Percentiles rank a stretch among this genome's conserved stretches.
Evolutionary conservation across 2,329 filamentous ascomycete species (phyloP).

Genomic region (Nectriaceae sp.): DNA sequence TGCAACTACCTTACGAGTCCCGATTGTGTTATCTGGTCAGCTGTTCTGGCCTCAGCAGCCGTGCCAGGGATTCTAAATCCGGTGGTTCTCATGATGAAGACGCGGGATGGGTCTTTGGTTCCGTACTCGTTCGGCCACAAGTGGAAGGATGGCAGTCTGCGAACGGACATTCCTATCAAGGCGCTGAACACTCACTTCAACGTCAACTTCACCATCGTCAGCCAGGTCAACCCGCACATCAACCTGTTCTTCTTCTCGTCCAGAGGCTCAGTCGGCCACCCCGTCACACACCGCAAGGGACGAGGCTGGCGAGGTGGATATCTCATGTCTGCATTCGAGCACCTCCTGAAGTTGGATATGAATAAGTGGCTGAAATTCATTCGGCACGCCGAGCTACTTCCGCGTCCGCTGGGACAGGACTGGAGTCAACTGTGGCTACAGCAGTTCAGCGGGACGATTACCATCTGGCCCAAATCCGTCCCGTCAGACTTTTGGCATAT

Average conservation of each 20-base stretch:
- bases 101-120: slow-evolving; percentile 70
- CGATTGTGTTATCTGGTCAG: slow-evolving; percentile 98
- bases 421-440: slow-evolving; percentile 98
- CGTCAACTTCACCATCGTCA: slow-evolving; percentile 93
- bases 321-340: slow-evolving; percentile 86
- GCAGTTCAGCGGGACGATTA: slow-evolving; percentile 90
- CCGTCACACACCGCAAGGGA: slow-evolving; percentile 90
- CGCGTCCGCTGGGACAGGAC: slow-evolving; percentile 87
- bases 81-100: slow-evolving; percentile 91
- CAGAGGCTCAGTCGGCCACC: slow-evolving; percentile 84
- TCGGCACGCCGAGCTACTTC: slow-evolving; percentile 87
- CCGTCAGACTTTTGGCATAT: slow-evolving; percentile 84
- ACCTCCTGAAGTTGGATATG: slow-evolving; percentile 94
- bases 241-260: slow-evolving; percentile 99
- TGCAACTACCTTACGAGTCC: slow-evolving; percentile 95
- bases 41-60: slow-evolving; percentile 89
- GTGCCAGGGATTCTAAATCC: slow-evolving; percentile 96
- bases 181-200: slow-evolving; percentile 96
- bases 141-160: slow-evolving; percentile 95
- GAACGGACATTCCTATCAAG: slow-evolving; percentile 94
- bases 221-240: slow-evolving; percentile 92
- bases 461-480: slow-evolving; percentile 87
- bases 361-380: slow-evolving; percentile 98
- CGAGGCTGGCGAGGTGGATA: slow-evolving; percentile 96
- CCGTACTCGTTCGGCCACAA: slow-evolving; percentile 98